These are phyloP conservation scores for Phascolomyces articulosus DNA, from an alignment of 371 early-diverging fungal species.

Conservation along the genomic window DNA sequence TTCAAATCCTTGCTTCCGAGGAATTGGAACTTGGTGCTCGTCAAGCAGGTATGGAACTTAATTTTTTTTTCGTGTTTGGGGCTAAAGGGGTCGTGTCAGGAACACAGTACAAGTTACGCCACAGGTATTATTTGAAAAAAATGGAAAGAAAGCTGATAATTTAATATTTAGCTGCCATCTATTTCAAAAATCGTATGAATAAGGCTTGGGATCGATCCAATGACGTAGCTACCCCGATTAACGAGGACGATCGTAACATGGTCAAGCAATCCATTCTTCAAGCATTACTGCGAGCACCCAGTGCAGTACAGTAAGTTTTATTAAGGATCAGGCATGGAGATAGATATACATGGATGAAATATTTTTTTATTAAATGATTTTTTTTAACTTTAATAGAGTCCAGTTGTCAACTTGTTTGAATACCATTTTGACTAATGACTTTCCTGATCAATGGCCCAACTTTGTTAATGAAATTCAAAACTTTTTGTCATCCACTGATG, in stretches of 20 bases:
- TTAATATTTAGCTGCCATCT: constrained; percentile 90
- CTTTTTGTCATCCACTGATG: constrained; percentile 68
- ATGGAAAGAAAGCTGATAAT: no score
- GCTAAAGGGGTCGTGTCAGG: constrained; percentile 1
- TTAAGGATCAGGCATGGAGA: neutral
- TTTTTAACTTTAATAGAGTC: no score
- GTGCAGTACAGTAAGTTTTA: constrained; percentile 65
- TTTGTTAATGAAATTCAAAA: constrained; percentile 68
- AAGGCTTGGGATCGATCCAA: constrained; percentile 72
- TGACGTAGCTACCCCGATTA: constrained; percentile 49
- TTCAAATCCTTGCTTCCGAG: constrained; percentile 71
- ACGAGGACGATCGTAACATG: constrained; percentile 69
- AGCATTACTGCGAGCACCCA: constrained; percentile 68
- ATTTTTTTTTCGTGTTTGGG: no score
- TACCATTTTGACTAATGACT: constrained; percentile 71
- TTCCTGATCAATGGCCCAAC: constrained; percentile 82
- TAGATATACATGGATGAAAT: neutral
- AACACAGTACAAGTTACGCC: neutral
- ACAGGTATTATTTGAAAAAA: no score
- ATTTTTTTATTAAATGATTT: neutral
- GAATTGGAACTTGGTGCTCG: constrained; percentile 67
- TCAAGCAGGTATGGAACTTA: constrained; percentile 83
- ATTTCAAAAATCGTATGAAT: constrained; percentile 88
- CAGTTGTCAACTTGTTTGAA: constrained; percentile 77
- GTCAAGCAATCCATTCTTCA: constrained; percentile 77